Conservation (phyloP, 2,329 filamentous ascomycete species). For the Penicillium janthinellum region DNA sequence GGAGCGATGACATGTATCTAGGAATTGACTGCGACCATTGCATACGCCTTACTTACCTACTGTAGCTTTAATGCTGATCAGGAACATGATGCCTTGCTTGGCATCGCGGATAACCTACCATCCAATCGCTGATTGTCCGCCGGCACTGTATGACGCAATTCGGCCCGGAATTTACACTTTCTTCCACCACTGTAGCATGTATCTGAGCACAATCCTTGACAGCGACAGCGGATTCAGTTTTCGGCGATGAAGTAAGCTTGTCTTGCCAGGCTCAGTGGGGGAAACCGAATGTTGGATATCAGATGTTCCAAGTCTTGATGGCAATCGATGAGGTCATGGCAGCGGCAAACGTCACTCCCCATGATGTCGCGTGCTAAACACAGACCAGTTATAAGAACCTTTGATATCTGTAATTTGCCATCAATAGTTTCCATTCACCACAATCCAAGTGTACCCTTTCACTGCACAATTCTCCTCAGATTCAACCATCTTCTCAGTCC, state of each 20-base stretch:
- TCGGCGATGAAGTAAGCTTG: background rate
- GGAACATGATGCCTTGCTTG: background rate
- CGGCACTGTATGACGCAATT: background rate
- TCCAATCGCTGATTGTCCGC: background rate
- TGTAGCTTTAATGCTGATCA: background rate
- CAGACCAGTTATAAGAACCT: conserved; percentile 4
- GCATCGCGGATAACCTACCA: background rate
- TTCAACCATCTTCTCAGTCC: background rate
- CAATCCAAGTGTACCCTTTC: background rate
- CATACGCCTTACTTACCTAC: background rate
- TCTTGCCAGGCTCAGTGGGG: conserved; percentile 7
- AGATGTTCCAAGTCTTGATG: conserved; percentile 8
- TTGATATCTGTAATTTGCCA: background rate
- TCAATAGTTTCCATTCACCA: background rate
- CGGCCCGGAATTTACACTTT: background rate
- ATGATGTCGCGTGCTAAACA: background rate
- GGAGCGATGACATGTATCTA: background rate
- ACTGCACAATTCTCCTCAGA: background rate
- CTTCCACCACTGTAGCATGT: background rate
- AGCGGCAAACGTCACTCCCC: conserved; percentile 19
- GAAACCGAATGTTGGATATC: background rate
- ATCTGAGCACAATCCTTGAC: background rate
- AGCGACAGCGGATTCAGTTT: background rate
- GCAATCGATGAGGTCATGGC: conserved; percentile 24
- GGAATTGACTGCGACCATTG: too few relatives aligned